A percentile compares a stretch with the other conserved stretches of the same genome.
These are phyloP conservation scores for Acanthamoeba triangularis DNA, from an alignment of 208 protist genomes.

Conservation along the genomic window DNA sequence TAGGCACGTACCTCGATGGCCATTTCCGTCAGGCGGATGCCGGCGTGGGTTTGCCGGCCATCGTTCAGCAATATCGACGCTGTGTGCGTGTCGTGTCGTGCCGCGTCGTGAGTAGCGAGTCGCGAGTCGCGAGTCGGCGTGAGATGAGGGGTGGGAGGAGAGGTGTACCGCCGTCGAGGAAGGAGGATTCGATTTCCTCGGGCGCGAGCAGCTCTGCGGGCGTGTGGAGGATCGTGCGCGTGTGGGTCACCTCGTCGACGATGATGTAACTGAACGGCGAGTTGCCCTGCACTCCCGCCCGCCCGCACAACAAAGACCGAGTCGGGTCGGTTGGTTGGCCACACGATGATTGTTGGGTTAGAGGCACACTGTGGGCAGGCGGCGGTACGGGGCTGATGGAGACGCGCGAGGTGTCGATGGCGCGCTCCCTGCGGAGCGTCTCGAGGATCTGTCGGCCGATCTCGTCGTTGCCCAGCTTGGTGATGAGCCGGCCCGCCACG, in stretches of 20 bases:
- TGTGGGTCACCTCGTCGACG: conserved; percentile 37
- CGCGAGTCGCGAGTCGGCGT: not conserved
- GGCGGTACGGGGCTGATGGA: conserved; percentile 8
- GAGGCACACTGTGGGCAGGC: not conserved
- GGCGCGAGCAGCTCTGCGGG: not conserved
- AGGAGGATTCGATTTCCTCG: not conserved
- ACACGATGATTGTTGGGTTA: not conserved
- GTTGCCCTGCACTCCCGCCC: not conserved
- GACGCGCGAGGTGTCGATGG: conserved; percentile 10
- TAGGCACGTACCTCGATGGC: not conserved
- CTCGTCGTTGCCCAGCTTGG: conserved; percentile 49
- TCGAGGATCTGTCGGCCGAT: conserved; percentile 54
- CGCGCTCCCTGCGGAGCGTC: conserved; percentile 4
- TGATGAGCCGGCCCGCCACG: conserved; percentile 37
- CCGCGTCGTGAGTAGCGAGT: no score
- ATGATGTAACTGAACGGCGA: conserved; percentile 64
- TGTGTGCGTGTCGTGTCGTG: not conserved
- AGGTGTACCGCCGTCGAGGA: not conserved
- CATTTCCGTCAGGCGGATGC: conserved; percentile 21
- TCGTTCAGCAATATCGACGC: conserved; percentile 26
- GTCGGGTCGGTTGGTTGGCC: not conserved
- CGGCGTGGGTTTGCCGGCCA: not conserved
- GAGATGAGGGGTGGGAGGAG: not conserved
- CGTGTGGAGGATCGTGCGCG: conserved; percentile 30
- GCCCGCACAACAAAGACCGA: no score